Conservation (phyloP, 2,329 filamentous ascomycete genomes). For the Diaporthe sp. region DNA sequence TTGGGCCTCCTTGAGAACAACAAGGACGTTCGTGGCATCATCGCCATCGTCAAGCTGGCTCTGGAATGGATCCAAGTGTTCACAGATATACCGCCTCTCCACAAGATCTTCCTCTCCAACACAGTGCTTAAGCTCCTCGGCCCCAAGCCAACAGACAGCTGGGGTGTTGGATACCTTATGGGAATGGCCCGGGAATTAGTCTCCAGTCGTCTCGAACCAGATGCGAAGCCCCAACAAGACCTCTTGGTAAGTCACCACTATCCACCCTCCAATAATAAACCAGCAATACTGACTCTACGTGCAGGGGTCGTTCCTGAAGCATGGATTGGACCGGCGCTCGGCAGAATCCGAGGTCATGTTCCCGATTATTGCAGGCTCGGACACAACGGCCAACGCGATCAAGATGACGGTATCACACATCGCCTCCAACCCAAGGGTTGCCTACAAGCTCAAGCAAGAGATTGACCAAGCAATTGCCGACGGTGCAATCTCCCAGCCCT, state of each 20-base stretch:
- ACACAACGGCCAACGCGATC: conserved; percentile 43
- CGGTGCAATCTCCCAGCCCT: conserved; percentile 26
- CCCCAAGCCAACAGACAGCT: conserved; percentile 40
- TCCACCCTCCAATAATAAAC: background rate
- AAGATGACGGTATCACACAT: conserved; percentile 41
- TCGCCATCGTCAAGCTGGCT: conserved; percentile 40
- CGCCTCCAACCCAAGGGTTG: conserved; percentile 36
- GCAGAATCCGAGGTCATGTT: conserved; percentile 41
- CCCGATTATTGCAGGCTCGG: conserved; percentile 44
- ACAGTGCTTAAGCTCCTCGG: conserved; percentile 37
- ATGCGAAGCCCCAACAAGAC: conserved; percentile 35
- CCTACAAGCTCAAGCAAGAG: conserved; percentile 34
- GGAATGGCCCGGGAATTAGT: conserved; percentile 38
- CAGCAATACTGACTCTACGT: background rate
- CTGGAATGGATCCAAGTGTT: conserved; percentile 36
- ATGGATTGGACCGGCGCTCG: conserved; percentile 33
- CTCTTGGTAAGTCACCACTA: conserved; percentile 22
- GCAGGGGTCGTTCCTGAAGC: conserved; percentile 35
- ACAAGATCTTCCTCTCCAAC: conserved; percentile 39
- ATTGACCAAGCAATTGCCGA: conserved; percentile 37
- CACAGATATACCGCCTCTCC: conserved; percentile 40
- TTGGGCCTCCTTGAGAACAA: conserved; percentile 41
- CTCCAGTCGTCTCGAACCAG: conserved; percentile 17
- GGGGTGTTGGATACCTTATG: conserved; percentile 40
- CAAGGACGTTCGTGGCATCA: conserved; percentile 42